Base-by-base conservation (phyloP, 768 basidiomycete genomes). In the Coprinopsis cinerea region DNA sequence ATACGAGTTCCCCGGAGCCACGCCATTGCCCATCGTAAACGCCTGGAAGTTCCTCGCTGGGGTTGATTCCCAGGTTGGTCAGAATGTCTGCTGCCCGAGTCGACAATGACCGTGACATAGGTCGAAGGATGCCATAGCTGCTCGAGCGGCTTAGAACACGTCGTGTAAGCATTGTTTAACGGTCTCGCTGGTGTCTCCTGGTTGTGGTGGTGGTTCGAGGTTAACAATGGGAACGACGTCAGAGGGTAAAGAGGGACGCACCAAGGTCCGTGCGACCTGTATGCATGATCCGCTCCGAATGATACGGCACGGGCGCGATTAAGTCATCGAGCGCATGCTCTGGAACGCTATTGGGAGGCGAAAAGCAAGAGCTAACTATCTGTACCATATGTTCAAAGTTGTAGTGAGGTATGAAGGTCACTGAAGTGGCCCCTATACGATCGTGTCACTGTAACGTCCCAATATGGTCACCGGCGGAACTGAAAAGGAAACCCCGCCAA, bases 21-120 rank as follows among this genome's bases (percentile, higher is more conserved):
- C 74, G 70, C 91, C 91, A 93, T 57, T 75, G 67, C 28, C 90
- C 90, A 59, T 92, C 85, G 59, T 88, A 93, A 15, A 92, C 86
- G 1, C 91, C 90, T 10, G 74, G 66, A 14, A 88, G 58, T 44
- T 85, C 83, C 11, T 70, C 68, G n/a, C 69, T 62, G 4, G 73
- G 70, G 5, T 74, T 71, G 49, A 92, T 79, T 56, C 80, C 82
- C 44, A 91, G 63, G 1, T 82, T 72, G 30, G 76, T 71, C 55
- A 93, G 74, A 47, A 92, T 69, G 39, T 67, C 66, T 5, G 89
- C 79, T 2, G 88, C 90, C 55, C 90, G 75, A 49, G 72, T 76
- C 5, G 89, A 92, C 61, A 89, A 63, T 32, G 64, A 58, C 54
- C 83, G 80, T 51, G 70, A 53, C 36, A 67, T 41, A 36, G 53